A percentile compares a stretch with the other conserved stretches of the same genome.
phyloP scores from a whole-genome alignment of 2,329 filamentous ascomycete genomes.

The Cladorrhinum sp. region DNA sequence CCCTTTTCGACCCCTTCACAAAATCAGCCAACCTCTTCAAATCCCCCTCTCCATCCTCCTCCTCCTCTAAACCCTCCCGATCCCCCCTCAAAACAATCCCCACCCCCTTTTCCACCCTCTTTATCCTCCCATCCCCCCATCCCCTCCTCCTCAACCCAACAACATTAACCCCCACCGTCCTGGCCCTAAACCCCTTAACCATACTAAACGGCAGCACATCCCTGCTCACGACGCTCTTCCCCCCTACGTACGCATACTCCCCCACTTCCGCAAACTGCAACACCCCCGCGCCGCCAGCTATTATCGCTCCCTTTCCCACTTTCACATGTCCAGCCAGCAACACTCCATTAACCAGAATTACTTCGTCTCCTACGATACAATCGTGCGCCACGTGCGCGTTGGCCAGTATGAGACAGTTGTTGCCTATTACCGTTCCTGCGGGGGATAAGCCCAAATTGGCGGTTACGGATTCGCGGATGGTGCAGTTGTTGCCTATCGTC shows the following conservation, averaged over 20 bases:
- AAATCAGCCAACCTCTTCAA: neutral
- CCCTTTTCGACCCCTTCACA: neutral
- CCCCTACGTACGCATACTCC: constrained; percentile 1
- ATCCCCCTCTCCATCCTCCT: neutral
- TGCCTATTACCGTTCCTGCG: neutral
- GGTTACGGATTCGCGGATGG: neutral
- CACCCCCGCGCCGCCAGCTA: neutral
- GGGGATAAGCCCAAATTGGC: neutral
- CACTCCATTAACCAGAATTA: neutral
- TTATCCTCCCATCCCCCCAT: neutral
- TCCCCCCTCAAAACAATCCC: neutral
- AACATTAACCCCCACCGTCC: neutral
- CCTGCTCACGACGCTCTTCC: neutral
- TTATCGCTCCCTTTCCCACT: neutral
- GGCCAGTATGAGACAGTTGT: neutral
- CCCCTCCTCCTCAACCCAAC: constrained; percentile 1
- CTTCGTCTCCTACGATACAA: neutral
- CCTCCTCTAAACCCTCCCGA: neutral
- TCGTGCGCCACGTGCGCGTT: neutral
- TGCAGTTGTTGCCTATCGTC: neutral
- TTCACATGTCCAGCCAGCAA: neutral
- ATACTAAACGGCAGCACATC: neutral
- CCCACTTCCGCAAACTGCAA: neutral
- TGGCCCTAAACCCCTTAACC: neutral
- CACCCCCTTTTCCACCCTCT: neutral